Evolutionary conservation across 257 asterid genomes (phyloP).

Genomic region (Petunia secreta): DNA sequence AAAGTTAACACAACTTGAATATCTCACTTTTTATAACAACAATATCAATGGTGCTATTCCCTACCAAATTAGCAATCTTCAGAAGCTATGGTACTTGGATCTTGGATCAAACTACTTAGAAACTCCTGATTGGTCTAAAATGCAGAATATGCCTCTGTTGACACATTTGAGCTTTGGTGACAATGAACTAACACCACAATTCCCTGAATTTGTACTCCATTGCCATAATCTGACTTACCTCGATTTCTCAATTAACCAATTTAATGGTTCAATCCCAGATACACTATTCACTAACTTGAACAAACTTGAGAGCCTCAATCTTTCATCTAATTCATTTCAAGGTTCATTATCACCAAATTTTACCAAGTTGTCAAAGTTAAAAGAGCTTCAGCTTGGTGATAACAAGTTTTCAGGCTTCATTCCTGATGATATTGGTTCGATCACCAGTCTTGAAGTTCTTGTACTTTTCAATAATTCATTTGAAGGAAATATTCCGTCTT

Average conservation of each 20-base stretch:
- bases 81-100: constrained; percentile 56
- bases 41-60: constrained; percentile 57
- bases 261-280: constrained; percentile 63
- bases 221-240: constrained; percentile 61
- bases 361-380: constrained; percentile 50
- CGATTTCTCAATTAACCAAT: constrained; percentile 53
- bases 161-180: constrained; percentile 43
- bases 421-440: constrained; percentile 43
- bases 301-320: constrained; percentile 57
- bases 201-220: constrained; percentile 56
- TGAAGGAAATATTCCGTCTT: constrained; percentile 47
- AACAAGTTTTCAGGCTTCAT: constrained; percentile 60
- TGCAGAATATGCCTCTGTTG: constrained; percentile 57
- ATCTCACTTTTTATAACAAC: constrained; percentile 62
- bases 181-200: constrained; percentile 49
- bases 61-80: constrained; percentile 63
- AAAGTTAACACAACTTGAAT: constrained; percentile 46
- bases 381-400: constrained; percentile 43
- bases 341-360: constrained; percentile 58
- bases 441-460: constrained; percentile 46
- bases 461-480: constrained; percentile 59
- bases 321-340: constrained; percentile 45
- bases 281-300: constrained; percentile 48
- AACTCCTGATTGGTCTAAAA: constrained; percentile 65
- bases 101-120: constrained; percentile 63